These are phyloP conservation scores for Phytopythium vexans DNA, from an alignment of 352 stramenopile genomes.

Conservation along the genomic window DNA sequence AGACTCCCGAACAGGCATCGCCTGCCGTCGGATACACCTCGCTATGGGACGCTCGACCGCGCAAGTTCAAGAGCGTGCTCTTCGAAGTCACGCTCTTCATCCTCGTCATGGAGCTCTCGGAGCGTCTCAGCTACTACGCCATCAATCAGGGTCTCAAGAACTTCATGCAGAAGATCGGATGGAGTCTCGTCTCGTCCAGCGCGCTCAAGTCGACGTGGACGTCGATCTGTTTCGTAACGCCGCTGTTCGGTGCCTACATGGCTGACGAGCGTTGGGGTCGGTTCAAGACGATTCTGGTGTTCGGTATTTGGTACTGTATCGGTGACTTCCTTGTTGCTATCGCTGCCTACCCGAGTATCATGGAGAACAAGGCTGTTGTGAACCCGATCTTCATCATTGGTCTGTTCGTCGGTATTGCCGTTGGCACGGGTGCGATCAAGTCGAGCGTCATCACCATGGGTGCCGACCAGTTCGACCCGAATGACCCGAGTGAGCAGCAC, in stretches of 20 bases:
- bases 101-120: constrained; percentile 61
- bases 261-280: constrained; percentile 51
- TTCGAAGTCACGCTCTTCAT: constrained; percentile 55
- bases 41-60: constrained; percentile 37
- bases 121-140: constrained; percentile 53
- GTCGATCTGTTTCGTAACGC: constrained; percentile 52
- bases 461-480: constrained; percentile 50
- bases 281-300: constrained; percentile 49
- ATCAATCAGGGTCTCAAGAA: constrained; percentile 56
- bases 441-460: constrained; percentile 56
- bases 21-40: constrained; percentile 15
- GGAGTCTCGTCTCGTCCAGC: constrained; percentile 42
- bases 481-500: constrained; percentile 27
- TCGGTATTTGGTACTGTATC: constrained; percentile 51
- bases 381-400: constrained; percentile 36
- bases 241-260: constrained; percentile 48
- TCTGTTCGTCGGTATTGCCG: constrained; percentile 32
- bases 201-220: constrained; percentile 58
- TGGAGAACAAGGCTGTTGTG: constrained; percentile 12
- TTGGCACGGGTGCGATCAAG: constrained; percentile 47
- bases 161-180: constrained; percentile 54
- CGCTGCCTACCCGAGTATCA: constrained; percentile 38
- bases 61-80: constrained; percentile 54
- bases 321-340: constrained; percentile 49
- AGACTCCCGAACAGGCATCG: constrained; percentile 18